Evolutionary conservation across 495 filamentous ascomycete species (phyloP), one percentile per base, ranked within the genome.

Genomic region (Alectoria sarmentosa): DNA sequence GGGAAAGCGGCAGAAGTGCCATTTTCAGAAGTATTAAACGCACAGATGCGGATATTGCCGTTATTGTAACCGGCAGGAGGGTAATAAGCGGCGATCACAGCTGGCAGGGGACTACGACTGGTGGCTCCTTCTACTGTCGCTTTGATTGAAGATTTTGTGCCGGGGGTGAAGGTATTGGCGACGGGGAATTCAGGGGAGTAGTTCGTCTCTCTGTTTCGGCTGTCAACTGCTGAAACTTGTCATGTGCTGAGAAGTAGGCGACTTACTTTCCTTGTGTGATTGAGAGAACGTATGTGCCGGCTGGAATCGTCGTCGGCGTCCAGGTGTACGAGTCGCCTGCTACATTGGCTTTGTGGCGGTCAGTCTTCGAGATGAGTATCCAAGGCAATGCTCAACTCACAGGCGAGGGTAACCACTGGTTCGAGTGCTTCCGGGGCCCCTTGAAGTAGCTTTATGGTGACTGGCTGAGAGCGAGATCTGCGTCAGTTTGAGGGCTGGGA

Each of bases 121-220:
- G 49, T 14, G 2, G 49, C 14, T 23, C 1, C 26, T 15, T 13
- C 13, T 11, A 28, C 26, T 54, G 28, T 14, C 1, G 30, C 30
- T 52, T 15, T 54, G 26, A 32, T 37, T 46, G 38, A 8, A 23
- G 38, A 37, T 10, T n/a, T 30, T 39, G 14, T 0, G 32, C 26
- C 13, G 19, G 64, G 19, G 37, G 21, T 37, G 52, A 36, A n/a
- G 15, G 11, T 28, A n/a, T 37, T 52, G 0, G 44, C 21, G 58
- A 72, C 56, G 10, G 8, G 4, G 68, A 72, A 72, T 30, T 61
- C 54, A 7, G 68, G 70, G 32, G 68, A 70, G 61, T 72, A 72
- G 49, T 70, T 72, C 19, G 58, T 68, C 14, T 32, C 19, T n/a
- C 66, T 62, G 23, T 38, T 55, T 49, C 23, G 15, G 19, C 21